These are phyloP conservation scores for Umbelopsis ramanniana DNA, from an alignment of 192 early-diverging fungal genomes.

Conservation along the genomic window DNA sequence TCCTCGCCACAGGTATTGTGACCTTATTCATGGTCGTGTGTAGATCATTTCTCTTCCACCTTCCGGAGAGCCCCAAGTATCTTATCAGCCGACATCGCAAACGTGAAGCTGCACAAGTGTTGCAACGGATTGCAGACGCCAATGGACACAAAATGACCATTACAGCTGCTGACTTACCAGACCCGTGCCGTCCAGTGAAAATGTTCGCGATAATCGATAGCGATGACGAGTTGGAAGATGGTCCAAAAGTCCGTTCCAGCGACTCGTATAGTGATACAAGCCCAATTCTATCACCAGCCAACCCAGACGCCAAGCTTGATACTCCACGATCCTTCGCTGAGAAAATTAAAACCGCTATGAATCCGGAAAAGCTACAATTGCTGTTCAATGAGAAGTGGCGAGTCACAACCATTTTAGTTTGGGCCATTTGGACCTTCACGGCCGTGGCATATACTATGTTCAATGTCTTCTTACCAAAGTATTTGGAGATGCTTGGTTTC, in stretches of 20 bases:
- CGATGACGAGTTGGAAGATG: constrained; percentile 37
- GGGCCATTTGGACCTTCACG: constrained; percentile 78
- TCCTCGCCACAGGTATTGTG: constrained; percentile 61
- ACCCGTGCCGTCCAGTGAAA: not conserved
- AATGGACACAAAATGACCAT: constrained; percentile 55
- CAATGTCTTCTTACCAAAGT: constrained; percentile 84
- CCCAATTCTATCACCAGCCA: not conserved
- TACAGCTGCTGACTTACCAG: constrained; percentile 26
- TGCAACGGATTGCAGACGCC: constrained; percentile 65
- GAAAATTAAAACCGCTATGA: not conserved
- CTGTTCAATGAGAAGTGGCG: constrained; percentile 59
- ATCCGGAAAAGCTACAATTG: constrained; percentile 46
- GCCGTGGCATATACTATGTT: constrained; percentile 87
- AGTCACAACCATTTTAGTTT: constrained; percentile 71
- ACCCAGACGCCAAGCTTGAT: not conserved
- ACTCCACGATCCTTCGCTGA: not conserved
- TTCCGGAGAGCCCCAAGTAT: constrained; percentile 84
- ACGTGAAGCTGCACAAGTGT: constrained; percentile 68
- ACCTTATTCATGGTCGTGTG: constrained; percentile 74
- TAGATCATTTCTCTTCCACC: constrained; percentile 67
- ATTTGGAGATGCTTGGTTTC: constrained; percentile 63
- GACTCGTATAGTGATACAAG: constrained; percentile 22
- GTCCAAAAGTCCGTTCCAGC: not conserved
- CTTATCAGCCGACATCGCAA: constrained; percentile 66
- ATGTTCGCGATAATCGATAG: constrained; percentile 25